phyloP scores from a whole-genome alignment of 2,329 filamentous ascomycete species.

The Diaporthe australafricana region DNA sequence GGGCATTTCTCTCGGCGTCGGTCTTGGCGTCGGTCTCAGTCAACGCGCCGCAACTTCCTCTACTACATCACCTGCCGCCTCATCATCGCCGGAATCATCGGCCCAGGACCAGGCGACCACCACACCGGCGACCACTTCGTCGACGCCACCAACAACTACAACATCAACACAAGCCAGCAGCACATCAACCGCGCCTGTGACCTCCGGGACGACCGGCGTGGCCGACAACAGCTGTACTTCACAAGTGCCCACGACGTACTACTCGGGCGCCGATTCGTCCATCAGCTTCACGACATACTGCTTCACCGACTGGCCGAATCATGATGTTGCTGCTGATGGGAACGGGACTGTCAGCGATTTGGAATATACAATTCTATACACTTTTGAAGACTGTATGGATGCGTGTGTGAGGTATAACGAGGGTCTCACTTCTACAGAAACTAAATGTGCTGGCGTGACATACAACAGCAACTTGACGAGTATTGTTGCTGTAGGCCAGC shows the following conservation, averaged over 20 bases:
- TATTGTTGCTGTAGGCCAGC: slow-evolving; percentile 6
- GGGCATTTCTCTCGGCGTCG: not conserved
- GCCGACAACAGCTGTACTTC: slow-evolving; percentile 14
- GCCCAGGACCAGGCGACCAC: not conserved
- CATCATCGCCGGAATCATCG: too few relatives aligned
- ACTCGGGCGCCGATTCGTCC: not conserved
- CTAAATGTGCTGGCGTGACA: not conserved
- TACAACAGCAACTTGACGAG: slow-evolving; percentile 20
- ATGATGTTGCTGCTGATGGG: not conserved
- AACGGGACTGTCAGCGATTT: not conserved
- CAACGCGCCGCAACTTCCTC: not conserved
- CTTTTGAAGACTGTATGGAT: slow-evolving; percentile 14
- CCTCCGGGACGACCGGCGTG: slow-evolving; percentile 1
- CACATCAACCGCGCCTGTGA: slow-evolving; percentile 17
- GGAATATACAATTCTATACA: not conserved
- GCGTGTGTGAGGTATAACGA: not conserved
- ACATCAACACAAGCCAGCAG: not conserved
- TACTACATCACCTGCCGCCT: not conserved
- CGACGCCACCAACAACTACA: not conserved
- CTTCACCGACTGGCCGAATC: slow-evolving; percentile 14
- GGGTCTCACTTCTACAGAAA: not conserved
- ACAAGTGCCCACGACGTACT: not conserved
- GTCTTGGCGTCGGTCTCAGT: slow-evolving; percentile 7
- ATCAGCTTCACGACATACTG: not conserved
- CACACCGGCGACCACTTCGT: not conserved